Evolutionary conservation across 176 grass and related monocot genomes (phyloP), one percentile per base, ranked within the genome.

Genomic region (Stipa capillata): DNA sequence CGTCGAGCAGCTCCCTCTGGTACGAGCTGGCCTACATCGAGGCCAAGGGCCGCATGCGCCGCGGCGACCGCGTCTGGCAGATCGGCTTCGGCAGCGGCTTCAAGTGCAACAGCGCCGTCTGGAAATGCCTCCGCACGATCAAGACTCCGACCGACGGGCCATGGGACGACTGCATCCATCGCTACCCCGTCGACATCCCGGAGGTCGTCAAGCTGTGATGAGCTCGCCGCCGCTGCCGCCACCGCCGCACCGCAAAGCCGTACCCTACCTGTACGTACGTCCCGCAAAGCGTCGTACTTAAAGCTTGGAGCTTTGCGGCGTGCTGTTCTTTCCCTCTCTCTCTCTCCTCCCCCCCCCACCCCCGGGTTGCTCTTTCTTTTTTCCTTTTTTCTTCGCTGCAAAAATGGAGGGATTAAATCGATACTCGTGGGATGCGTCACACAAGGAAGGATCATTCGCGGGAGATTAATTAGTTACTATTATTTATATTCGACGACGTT

Each of bases 101-200:
- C 86, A 97, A 94, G 79, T 97, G 94, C 84, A 97, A 97, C 94
- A 97, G 94, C 85, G 94, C 94, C 12, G 94, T 97, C 20, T 97
- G 94, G 94, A 93, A 91, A 82, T 94, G 94, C 82, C 77, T 94
- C 34, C 86, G 84, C 44, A 79, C 74, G 39, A 49, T 94, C 50
- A 94, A 84, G 70, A 75, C 86, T 8, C 89, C 94, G 23, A 73
- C 87, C 33, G 75, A 87, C 64, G 91, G 94, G n/a, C 94, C 94
- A 0, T 97, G 94, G 94, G 73, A 79, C 47, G 88, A 93, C 55
- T 97, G 88, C 85, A 71, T 89, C 77, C 14, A 91, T 4, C 84
- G 84, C 60, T 97, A 97, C 86, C 94, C 94, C 4, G 91, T 93
- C 21, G 83, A 91, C 2, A 87, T 97, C 68, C 94, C 94, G 2